A percentile compares a stretch with the other conserved stretches of the same genome.
phyloP scores from a whole-genome alignment of 2,329 filamentous ascomycete genomes.

The Penicillium sp. region DNA sequence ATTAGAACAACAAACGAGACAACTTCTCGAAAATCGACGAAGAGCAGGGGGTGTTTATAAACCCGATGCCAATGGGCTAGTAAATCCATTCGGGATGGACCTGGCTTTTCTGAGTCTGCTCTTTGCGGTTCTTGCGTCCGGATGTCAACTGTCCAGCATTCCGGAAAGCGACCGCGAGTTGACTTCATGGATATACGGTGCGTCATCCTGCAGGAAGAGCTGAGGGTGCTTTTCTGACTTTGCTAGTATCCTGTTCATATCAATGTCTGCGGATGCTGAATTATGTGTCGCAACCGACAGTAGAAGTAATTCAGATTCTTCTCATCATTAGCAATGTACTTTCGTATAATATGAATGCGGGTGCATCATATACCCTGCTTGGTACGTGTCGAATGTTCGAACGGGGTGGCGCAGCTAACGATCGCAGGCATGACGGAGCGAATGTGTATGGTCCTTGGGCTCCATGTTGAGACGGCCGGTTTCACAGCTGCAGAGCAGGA shows the following conservation, averaged over 20 bases:
- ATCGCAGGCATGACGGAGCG: slow-evolving; percentile 34
- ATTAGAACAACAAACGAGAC: slow-evolving; percentile 50
- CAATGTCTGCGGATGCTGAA: slow-evolving; percentile 62
- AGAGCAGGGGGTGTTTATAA: slow-evolving; percentile 42
- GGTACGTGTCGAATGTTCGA: slow-evolving; percentile 34
- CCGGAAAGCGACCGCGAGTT: slow-evolving; percentile 57
- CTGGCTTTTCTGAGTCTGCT: slow-evolving; percentile 58
- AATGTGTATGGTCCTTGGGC: slow-evolving; percentile 56
- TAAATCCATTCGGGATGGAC: slow-evolving; percentile 55
- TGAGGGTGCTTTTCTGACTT: slow-evolving; percentile 15
- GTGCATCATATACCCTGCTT: slow-evolving; percentile 59
- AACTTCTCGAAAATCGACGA: slow-evolving; percentile 51
- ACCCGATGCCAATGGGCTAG: slow-evolving; percentile 46
- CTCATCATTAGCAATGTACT: slow-evolving; percentile 61
- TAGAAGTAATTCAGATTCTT: slow-evolving; percentile 60
- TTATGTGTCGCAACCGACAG: slow-evolving; percentile 58
- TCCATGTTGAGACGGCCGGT: slow-evolving; percentile 53
- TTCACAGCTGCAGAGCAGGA: slow-evolving; percentile 45
- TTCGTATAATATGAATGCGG: slow-evolving; percentile 62
- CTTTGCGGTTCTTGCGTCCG: slow-evolving; percentile 60
- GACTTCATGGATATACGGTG: slow-evolving; percentile 61
- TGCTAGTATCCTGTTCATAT: slow-evolving; percentile 58
- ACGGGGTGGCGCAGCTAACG: slow-evolving; percentile 19
- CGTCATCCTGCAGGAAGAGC: slow-evolving; percentile 20
- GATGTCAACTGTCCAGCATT: slow-evolving; percentile 57